Evolutionary conservation across 1,284 basidiomycete genomes (phyloP), one percentile per base, ranked within the genome.

Genomic region (Apiotrichum laibachii): DNA sequence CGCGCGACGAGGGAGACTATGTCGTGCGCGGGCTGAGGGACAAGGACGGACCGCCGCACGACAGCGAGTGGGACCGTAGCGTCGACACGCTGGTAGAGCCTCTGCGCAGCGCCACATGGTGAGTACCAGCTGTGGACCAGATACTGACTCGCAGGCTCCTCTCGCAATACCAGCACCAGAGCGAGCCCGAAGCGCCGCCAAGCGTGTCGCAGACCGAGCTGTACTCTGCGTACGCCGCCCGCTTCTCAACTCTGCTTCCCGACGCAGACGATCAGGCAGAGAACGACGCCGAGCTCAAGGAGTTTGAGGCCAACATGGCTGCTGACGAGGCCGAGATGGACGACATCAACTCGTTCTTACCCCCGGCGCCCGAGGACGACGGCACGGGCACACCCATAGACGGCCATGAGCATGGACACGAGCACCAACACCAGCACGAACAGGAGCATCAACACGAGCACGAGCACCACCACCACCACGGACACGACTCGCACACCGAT

Each of bases 71-170:
- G 67, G 69, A 70, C 44, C 63, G 59, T 22, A 59, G 66, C 0
- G 62, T 77, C 31, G 72, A 75, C 21, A 66, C 62, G 10, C 50
- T 76, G 22, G 71, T 70, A 2, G 75, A 77, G 59, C 75, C 75
- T 1, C 22, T 77, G 33, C 51, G 75, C 33, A 71, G 70, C 1
- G 64, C 68, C n/a, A 72, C 65, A 5, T 77, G 75, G 74, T 76
- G 39, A 49, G 72, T 66, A 33, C 2, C 0, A 2, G 22, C 13
- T n/a, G 40, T 11, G 19, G 5, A 31, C 15, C 34, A 35, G n/a
- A 13, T 5, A 46, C n/a, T 40, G 9, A 22, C 16, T n/a, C 1
- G 9, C 53, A 74, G 72, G 73, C 64, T 76, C 2, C 55, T 76
- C 45, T 67, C 63, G 53, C 68, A 63, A 16, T 76, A 68, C 52